phyloP scores from a whole-genome alignment of 2,329 filamentous ascomycete genomes.

The Plenodomus biglobosus region DNA sequence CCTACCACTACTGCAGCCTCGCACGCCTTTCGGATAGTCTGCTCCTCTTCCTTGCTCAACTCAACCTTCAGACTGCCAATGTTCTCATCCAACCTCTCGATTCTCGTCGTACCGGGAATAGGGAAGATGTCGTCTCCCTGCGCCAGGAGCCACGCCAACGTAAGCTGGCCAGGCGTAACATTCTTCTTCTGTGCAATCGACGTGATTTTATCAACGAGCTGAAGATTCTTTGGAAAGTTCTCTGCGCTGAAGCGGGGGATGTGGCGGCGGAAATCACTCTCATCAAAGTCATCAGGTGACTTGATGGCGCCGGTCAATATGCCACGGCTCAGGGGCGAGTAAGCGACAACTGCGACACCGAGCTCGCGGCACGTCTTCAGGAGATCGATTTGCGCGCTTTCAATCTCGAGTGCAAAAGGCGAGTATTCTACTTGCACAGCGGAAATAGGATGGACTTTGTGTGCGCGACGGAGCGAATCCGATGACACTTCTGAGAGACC shows the following conservation, averaged over 20 bases:
- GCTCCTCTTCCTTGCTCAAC: conserved; percentile 33
- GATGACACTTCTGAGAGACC: conserved; percentile 52
- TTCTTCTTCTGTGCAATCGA: conserved; percentile 51
- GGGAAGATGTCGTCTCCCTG: conserved; percentile 57
- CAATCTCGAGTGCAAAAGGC: conserved; percentile 53
- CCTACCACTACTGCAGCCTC: conserved; percentile 48
- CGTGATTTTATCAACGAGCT: conserved; percentile 35
- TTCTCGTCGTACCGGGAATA: conserved; percentile 53
- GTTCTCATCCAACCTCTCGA: conserved; percentile 38
- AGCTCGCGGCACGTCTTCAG: conserved; percentile 49
- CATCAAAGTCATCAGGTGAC: conserved; percentile 50
- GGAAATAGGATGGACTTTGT: conserved; percentile 50
- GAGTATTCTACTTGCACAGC: conserved; percentile 57
- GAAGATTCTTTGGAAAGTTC: conserved; percentile 43
- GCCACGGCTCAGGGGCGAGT: conserved; percentile 44
- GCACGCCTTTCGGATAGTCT: conserved; percentile 28
- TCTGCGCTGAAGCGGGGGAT: conserved; percentile 49
- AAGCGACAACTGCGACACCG: conserved; percentile 46
- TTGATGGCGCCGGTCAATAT: conserved; percentile 30
- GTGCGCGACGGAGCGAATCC: conserved; percentile 52
- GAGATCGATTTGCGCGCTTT: conserved; percentile 42
- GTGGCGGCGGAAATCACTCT: conserved; percentile 27
- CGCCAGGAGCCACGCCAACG: conserved; percentile 46
- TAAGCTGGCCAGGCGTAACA: conserved; percentile 60
- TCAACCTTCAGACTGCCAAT: conserved; percentile 27